Evolutionary conservation across 305 asterid genomes (phyloP).

Genomic region (Solanum hybrid): DNA sequence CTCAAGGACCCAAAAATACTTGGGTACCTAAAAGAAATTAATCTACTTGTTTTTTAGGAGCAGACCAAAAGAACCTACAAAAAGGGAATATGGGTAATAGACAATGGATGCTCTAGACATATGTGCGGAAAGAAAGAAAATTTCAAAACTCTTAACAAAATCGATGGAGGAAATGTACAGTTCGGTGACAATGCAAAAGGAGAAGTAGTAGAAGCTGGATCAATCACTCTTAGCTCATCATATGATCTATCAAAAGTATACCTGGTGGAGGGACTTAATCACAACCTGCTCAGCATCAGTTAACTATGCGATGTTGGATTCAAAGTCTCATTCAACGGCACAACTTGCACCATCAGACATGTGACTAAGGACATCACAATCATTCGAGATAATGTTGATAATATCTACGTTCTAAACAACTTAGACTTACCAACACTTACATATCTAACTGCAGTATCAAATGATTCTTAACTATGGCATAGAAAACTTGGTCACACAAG

Average conservation of each 20-base stretch:
- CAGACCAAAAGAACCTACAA: too few species aligned
- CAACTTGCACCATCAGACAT: neutral
- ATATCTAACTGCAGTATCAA: too few species aligned
- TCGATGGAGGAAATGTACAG: too few species aligned
- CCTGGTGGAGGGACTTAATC: neutral
- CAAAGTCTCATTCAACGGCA: neutral
- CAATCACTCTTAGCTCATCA: neutral
- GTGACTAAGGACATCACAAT: neutral
- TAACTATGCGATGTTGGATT: neutral
- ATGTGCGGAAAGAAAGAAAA: neutral
- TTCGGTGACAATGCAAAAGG: neutral
- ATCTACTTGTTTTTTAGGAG: too few species aligned
- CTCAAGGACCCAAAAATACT: too few species aligned
- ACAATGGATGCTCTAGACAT: too few species aligned
- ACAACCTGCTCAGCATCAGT: neutral
- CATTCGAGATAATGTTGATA: neutral
- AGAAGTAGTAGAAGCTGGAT: neutral
- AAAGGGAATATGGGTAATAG: too few species aligned
- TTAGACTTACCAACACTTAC: neutral
- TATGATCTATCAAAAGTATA: neutral
- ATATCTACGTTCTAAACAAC: too few species aligned
- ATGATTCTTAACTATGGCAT: too few species aligned
- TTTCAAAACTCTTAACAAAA: too few species aligned
- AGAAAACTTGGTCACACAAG: neutral
- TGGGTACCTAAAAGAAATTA: too few species aligned